A percentile compares a stretch with the other conserved stretches of the same genome.
Conservation (phyloP, 768 basidiomycete genomes). For the Termitomyces sp. region DNA sequence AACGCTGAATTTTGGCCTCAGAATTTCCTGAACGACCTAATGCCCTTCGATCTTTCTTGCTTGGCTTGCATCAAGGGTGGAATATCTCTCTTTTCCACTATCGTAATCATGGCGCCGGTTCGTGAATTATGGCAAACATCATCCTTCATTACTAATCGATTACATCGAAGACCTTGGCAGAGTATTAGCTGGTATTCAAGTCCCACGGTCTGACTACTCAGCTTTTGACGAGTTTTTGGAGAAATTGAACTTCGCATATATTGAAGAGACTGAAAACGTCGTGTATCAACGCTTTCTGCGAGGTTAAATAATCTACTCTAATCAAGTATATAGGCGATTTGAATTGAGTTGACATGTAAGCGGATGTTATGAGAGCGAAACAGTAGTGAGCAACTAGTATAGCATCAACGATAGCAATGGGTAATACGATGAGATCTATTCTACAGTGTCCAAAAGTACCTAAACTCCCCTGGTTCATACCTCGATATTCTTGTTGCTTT, state of each 20-base stretch:
- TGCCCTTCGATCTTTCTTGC: conserved; percentile 85
- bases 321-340: background rate
- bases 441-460: background rate
- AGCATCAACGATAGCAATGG: background rate
- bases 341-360: background rate
- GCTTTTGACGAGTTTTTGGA: conserved; percentile 73
- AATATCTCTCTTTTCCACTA: conserved; percentile 98
- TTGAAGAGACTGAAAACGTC: conserved; percentile 89
- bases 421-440: background rate
- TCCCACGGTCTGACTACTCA: conserved; percentile 59
- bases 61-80: conserved; percentile 79
- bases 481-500: conserved; percentile 15
- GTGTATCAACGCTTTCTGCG: conserved; percentile 74
- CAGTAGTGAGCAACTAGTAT: background rate
- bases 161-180: conserved; percentile 72
- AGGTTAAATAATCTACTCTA: conserved; percentile 16
- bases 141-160: background rate
- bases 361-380: background rate
- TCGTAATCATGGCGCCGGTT: conserved; percentile 94
- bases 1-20: conserved; percentile 23
- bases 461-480: conserved; percentile 3
- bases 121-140: conserved; percentile 21
- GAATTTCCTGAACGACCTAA: conserved; percentile 96
- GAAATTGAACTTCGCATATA: conserved; percentile 78
- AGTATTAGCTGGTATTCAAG: conserved; percentile 91